Evolutionary conservation across 768 basidiomycete genomes (phyloP).

Genomic region (Amanita brunnescens): DNA sequence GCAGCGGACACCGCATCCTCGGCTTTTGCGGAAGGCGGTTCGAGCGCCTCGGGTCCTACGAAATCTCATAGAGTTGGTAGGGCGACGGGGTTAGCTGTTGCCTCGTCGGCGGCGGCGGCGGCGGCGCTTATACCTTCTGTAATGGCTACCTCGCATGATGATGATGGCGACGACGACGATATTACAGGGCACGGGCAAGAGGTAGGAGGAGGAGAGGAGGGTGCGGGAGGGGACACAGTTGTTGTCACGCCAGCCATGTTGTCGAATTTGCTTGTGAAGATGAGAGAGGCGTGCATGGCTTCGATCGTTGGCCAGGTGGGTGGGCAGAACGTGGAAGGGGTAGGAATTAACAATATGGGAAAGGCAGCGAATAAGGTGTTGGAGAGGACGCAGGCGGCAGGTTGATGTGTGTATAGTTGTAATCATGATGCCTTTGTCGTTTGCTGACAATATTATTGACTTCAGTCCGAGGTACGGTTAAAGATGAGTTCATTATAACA

Average conservation of each 20-base stretch:
- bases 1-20: slow-evolving; percentile 22
- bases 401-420: too few relatives aligned
- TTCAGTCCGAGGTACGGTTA: too few relatives aligned
- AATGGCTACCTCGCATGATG: neutral
- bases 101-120: neutral
- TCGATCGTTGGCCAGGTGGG: slow-evolving; percentile 31
- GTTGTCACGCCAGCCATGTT: slow-evolving; percentile 49
- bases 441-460: too few relatives aligned
- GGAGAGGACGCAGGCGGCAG: slow-evolving; percentile 61
- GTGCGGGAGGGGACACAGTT: neutral
- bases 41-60: neutral
- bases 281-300: slow-evolving; percentile 57
- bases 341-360: neutral
- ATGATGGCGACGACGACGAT: neutral
- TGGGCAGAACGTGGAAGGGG: neutral
- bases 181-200: too few relatives aligned
- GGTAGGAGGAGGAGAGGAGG: neutral
- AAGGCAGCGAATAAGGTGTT: slow-evolving; percentile 56
- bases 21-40: slow-evolving; percentile 10
- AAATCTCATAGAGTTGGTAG: neutral
- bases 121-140: too few relatives aligned
- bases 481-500: too few relatives aligned
- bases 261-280: slow-evolving; percentile 46
- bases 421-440: too few relatives aligned
- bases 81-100: too few relatives aligned